Evolutionary conservation across 371 early-diverging fungal species (phyloP).

Genomic region (Nematocida displodere): DNA sequence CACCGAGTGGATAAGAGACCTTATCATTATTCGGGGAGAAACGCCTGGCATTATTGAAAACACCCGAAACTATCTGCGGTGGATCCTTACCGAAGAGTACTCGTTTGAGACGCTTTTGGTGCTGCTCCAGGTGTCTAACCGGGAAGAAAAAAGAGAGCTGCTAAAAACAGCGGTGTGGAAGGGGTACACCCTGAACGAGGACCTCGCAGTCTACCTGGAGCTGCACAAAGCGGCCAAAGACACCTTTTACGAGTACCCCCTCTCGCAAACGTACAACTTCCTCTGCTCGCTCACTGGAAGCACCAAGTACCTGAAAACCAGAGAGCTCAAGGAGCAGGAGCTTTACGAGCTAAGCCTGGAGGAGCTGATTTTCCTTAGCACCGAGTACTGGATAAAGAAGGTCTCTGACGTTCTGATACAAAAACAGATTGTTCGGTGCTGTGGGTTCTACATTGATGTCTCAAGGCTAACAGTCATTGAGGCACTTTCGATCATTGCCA

Average conservation of each 20-base stretch:
- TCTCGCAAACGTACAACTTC: conserved; percentile 45
- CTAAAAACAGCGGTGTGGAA: conserved; percentile 35
- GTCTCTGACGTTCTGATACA: conserved; percentile 24
- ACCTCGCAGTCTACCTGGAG: conserved; percentile 9
- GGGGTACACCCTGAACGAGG: conserved; percentile 45
- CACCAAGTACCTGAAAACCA: conserved; percentile 14
- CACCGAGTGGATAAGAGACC: conserved; percentile 43
- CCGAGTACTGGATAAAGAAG: conserved; percentile 38
- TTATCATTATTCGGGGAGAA: conserved; percentile 32
- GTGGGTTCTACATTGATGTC: conserved; percentile 32
- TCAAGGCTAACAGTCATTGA: conserved; percentile 7
- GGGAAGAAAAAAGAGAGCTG: conserved; percentile 44
- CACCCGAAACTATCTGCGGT: conserved; percentile 36
- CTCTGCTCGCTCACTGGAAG: conserved; percentile 24
- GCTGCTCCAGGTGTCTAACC: conserved; percentile 36
- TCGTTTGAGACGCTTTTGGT: conserved; percentile 29
- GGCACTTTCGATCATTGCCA: conserved; percentile 37
- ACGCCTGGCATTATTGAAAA: conserved; percentile 51
- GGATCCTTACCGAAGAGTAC: conserved; percentile 49
- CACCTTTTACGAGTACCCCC: conserved; percentile 42
- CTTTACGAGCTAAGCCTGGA: conserved; percentile 37
- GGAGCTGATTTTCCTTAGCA: conserved; percentile 43
- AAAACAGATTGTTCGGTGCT: conserved; percentile 35
- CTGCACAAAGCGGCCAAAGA: conserved; percentile 32
- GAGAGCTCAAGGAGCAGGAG: conserved; percentile 27